These are phyloP conservation scores for Blastocystis sp. DNA, from an alignment of 352 stramenopile species.

Conservation along the genomic window DNA sequence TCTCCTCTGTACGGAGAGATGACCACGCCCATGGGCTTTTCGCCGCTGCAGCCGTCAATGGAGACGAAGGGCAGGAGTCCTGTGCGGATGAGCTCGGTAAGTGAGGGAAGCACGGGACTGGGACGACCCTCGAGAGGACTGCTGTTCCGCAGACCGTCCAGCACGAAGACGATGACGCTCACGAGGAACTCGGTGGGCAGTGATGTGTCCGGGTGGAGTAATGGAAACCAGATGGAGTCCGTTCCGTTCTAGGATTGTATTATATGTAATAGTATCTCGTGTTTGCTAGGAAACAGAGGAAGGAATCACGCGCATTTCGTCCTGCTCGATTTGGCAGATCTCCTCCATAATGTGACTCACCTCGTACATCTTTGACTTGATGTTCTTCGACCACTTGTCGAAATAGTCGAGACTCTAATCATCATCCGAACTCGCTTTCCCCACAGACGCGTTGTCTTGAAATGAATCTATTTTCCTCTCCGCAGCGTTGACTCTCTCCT, in stretches of 20 bases:
- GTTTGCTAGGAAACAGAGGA: slow-evolving; percentile 58
- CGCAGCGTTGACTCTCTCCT: not conserved
- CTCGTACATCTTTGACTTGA: slow-evolving; percentile 71
- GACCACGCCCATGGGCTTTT: not conserved
- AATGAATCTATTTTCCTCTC: slow-evolving; percentile 12
- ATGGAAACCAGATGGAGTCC: not conserved
- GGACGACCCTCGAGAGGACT: not conserved
- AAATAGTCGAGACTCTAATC: slow-evolving; percentile 49
- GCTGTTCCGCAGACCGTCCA: not conserved
- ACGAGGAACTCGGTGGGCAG: slow-evolving; percentile 28
- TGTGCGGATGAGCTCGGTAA: not conserved
- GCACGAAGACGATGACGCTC: not conserved
- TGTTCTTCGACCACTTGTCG: slow-evolving; percentile 51
- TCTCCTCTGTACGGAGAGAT: not conserved
- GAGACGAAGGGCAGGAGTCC: not conserved
- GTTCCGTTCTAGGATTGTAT: not conserved
- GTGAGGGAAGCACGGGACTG: not conserved
- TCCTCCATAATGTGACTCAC: slow-evolving; percentile 71
- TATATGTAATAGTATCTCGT: slow-evolving; percentile 1
- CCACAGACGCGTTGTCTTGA: slow-evolving; percentile 15
- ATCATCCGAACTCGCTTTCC: not conserved
- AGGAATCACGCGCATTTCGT: slow-evolving; percentile 25
- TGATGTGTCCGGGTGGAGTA: slow-evolving; percentile 22
- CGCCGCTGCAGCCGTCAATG: not conserved
- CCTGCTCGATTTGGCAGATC: slow-evolving; percentile 52